Conservation (phyloP, 106 monocot species). For the Dioscorea zingiberensis region DNA sequence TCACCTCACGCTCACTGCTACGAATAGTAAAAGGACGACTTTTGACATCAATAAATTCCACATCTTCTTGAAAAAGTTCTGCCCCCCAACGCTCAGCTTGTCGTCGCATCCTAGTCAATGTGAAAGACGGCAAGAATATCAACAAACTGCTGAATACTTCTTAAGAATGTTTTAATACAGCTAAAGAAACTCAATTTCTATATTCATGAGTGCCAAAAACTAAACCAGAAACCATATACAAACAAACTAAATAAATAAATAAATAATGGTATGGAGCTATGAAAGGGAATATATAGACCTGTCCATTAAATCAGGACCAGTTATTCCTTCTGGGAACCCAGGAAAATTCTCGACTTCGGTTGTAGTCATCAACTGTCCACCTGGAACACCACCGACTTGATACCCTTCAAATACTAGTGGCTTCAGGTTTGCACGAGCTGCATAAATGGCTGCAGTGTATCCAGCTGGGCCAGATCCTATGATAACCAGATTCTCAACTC, state of each 20-base stretch:
- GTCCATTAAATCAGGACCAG: slow-evolving; percentile 97
- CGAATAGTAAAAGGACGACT: slow-evolving; percentile 75
- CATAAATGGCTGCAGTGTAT: slow-evolving; percentile 95
- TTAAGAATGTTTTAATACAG: too few relatives aligned
- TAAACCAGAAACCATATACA: background rate
- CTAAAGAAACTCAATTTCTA: background rate
- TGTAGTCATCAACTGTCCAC: slow-evolving; percentile 96
- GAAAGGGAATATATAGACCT: slow-evolving; percentile 30
- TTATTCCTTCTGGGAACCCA: slow-evolving; percentile 94
- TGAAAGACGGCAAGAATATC: background rate
- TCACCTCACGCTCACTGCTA: slow-evolving; percentile 93
- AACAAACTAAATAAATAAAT: background rate
- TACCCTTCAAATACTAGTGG: slow-evolving; percentile 94
- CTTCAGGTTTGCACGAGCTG: slow-evolving; percentile 94
- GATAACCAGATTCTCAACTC: slow-evolving; percentile 88
- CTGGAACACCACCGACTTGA: slow-evolving; percentile 95
- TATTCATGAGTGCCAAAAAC: too few relatives aligned
- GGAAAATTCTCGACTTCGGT: slow-evolving; percentile 98
- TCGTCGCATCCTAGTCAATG: slow-evolving; percentile 58
- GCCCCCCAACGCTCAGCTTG: slow-evolving; percentile 99
- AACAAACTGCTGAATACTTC: background rate
- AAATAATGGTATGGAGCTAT: background rate
- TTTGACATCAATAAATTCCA: slow-evolving; percentile 78
- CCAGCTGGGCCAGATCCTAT: slow-evolving; percentile 97
- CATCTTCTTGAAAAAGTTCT: slow-evolving; percentile 94